Conservation (phyloP, 2,329 filamentous ascomycete genomes). For the Trichoderma hamatum region DNA sequence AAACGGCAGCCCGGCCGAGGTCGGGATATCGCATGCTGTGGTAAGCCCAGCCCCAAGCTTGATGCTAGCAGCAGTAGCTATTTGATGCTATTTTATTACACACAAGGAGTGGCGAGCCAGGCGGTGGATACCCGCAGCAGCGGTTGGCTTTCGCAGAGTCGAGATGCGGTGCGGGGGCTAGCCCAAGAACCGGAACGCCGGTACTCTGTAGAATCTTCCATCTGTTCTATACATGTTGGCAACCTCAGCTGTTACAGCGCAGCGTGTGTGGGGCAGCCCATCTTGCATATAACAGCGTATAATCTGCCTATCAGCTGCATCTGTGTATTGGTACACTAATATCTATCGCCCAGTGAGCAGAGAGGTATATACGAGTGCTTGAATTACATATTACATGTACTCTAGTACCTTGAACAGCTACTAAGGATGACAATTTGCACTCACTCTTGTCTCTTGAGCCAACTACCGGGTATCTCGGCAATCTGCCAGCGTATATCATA, state of each 20-base stretch:
- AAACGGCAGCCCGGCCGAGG: slow-evolving; percentile 15
- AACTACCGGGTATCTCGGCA: not conserved
- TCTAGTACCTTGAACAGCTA: not conserved
- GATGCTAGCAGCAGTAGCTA: not conserved
- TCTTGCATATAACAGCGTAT: not conserved
- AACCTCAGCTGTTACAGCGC: not conserved
- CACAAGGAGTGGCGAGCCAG: not conserved
- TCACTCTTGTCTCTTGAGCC: not conserved
- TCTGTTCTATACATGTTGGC: not conserved
- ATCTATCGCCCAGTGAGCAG: not conserved
- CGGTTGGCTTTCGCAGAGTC: not conserved
- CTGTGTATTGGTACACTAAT: not conserved
- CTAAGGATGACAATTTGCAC: not conserved
- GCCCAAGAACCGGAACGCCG: not conserved
- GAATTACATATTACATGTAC: not conserved
- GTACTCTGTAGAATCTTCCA: not conserved
- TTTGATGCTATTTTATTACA: not conserved
- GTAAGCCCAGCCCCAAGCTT: not conserved
- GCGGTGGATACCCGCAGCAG: not conserved
- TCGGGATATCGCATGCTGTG: not conserved
- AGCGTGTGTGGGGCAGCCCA: not conserved
- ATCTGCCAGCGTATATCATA: not conserved
- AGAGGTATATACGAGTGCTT: not conserved
- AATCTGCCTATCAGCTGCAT: not conserved
- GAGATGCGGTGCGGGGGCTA: slow-evolving; percentile 2